Percentiles rank a stretch among this genome's conserved stretches.
Evolutionary conservation across 2,329 filamentous ascomycete genomes (phyloP).

Genomic region (Hypoxylon sp.): DNA sequence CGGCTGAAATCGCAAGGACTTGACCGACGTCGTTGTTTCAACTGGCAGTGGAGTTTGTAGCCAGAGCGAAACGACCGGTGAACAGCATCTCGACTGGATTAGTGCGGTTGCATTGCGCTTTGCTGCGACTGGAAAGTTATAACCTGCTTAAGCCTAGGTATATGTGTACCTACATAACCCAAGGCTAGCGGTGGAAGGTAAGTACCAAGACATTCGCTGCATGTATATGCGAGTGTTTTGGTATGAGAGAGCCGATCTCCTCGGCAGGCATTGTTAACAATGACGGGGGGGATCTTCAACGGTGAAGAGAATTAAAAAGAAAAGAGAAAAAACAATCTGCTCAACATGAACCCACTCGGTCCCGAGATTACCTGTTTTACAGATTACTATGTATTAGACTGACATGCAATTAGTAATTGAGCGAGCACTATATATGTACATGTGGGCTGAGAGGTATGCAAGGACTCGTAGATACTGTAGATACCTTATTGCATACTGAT

Average conservation of each 20-base stretch:
- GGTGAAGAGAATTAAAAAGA: constrained; percentile 17
- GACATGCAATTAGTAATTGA: background rate
- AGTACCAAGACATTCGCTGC: background rate
- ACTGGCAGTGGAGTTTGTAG: constrained; percentile 12
- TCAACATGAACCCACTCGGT: constrained; percentile 25
- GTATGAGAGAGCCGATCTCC: constrained; percentile 13
- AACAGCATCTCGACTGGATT: constrained; percentile 22
- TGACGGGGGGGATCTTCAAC: background rate
- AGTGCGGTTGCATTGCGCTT: constrained; percentile 32
- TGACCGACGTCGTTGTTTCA: constrained; percentile 32
- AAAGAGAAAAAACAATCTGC: constrained; percentile 12
- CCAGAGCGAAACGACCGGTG: constrained; percentile 30
- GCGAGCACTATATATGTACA: background rate
- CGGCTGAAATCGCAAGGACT: constrained; percentile 29
- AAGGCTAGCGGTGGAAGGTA: background rate
- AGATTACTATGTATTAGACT: background rate
- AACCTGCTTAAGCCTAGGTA: constrained; percentile 29
- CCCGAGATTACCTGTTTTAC: constrained; percentile 15
- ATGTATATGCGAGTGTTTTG: constrained; percentile 10
- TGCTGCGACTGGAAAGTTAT: constrained; percentile 30
- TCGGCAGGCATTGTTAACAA: background rate
- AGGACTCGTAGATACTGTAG: no score
- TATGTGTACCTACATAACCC: no score
- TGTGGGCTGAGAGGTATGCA: background rate
- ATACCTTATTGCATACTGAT: no score